Base-by-base conservation (phyloP, 805 yeast species). In the Nakazawaea populi region DNA sequence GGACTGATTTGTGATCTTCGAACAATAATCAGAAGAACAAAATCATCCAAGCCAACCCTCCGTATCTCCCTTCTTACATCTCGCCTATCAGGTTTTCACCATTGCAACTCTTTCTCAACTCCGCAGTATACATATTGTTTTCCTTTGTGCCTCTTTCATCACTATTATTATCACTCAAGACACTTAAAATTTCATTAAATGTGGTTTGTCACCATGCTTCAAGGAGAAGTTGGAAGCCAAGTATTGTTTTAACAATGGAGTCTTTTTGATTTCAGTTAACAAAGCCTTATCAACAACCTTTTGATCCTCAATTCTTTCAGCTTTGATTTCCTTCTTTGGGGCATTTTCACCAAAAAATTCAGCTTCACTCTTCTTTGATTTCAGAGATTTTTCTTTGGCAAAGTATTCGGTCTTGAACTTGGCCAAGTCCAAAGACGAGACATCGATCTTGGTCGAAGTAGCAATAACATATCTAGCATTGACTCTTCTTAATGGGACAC, bases 401-500 rank as follows among this genome's bases (percentile, higher is more conserved):
- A 94, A 92, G 89, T 92, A 94, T 65, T 85, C 87, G 68, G 82
- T 95, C 75, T 85, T 81, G 84, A 87, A 92, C 78, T 92, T 94
- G 69, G 89, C 78, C 63, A 88, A 89, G 69, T 88, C 87, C 63
- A 90, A 88, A 60, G 83, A 74, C 52, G 81, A 79, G 62, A 91
- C 85, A 62, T 82, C 75, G 67, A 94, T 86, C 74, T 80, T 77
- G 77, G 99, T 94, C 63, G 97, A 89, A 70, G 99, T 92, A 69
- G 97, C 98, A 78, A 92, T 92, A 66, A 94, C 99, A 79, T 92
- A 94, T 76, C 96, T 89, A 65, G 97, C 85, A 76, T 92, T 94
- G 66, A 92, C 98, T 83, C 97, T 89, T 87, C 98, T 90, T 75
- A 92, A 83, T 74, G 99, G 98, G 63, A 92, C 99, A 82, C 99